phyloP scores from a whole-genome alignment of 345 rosid species.

The Moringa oleifera region DNA sequence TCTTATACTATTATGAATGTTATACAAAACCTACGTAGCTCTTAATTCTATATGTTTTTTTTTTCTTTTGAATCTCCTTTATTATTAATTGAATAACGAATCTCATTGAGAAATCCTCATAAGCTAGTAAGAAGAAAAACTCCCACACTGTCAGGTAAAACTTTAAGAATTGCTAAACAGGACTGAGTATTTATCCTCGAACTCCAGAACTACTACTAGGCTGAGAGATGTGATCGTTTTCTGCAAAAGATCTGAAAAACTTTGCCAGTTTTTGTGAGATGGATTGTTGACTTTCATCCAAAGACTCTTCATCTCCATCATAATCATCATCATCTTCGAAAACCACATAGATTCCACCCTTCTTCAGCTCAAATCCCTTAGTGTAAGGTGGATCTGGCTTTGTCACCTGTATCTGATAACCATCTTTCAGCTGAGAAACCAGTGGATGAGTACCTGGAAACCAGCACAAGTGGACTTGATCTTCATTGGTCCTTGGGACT shows the following conservation, averaged over 20 bases:
- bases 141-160: too few relatives aligned
- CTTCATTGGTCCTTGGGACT: conserved; percentile 36
- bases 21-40: too few relatives aligned
- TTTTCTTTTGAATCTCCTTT: too few relatives aligned
- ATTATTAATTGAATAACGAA: too few relatives aligned
- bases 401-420: conserved; percentile 27
- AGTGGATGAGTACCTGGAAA: conserved; percentile 28
- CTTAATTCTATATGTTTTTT: too few relatives aligned
- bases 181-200: too few relatives aligned
- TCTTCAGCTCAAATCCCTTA: conserved; percentile 35
- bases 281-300: conserved; percentile 32
- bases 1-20: too few relatives aligned
- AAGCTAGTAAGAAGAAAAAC: too few relatives aligned
- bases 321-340: conserved; percentile 46
- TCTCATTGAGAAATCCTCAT: too few relatives aligned
- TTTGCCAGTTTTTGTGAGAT: conserved; percentile 37
- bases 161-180: too few relatives aligned
- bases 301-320: too few relatives aligned
- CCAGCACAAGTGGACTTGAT: conserved; percentile 52
- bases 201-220: too few relatives aligned
- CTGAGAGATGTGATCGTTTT: not conserved
- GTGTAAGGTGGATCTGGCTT: conserved; percentile 15
- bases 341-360: conserved; percentile 37
- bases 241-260: conserved; percentile 29
- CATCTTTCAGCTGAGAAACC: conserved; percentile 25